Conservation (phyloP, 1,139 yeast species). For the Ogataea hybrid region DNA sequence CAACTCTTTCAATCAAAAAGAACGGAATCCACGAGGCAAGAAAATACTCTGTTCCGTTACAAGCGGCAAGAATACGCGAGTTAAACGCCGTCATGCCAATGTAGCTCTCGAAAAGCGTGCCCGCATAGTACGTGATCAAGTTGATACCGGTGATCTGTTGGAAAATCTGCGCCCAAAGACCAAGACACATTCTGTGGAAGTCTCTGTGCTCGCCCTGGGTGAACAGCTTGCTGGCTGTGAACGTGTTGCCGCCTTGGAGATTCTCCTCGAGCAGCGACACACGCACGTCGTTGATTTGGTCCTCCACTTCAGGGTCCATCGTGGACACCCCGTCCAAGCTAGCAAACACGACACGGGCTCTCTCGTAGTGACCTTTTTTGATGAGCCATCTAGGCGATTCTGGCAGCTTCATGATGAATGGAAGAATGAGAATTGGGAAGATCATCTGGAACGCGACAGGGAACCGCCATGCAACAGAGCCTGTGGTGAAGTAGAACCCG, state of each 20-base stretch:
- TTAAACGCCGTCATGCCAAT: slow-evolving; percentile 70
- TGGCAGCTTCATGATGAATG: slow-evolving; percentile 59
- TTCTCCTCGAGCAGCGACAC: slow-evolving; percentile 59
- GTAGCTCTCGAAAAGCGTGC: slow-evolving; percentile 58
- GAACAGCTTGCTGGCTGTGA: slow-evolving; percentile 35
- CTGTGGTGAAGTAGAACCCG: slow-evolving; percentile 41
- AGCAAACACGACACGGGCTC: slow-evolving; percentile 41
- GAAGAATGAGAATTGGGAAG: slow-evolving; percentile 24
- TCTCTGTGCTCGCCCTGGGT: slow-evolving; percentile 53
- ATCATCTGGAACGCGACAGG: slow-evolving; percentile 43
- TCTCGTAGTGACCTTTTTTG: slow-evolving; percentile 45
- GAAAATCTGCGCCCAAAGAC: slow-evolving; percentile 57
- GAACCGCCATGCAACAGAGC: slow-evolving; percentile 40
- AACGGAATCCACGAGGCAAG: slow-evolving; percentile 50
- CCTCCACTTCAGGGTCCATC: slow-evolving; percentile 44
- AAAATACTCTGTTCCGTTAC: slow-evolving; percentile 58
- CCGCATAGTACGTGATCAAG: slow-evolving; percentile 72
- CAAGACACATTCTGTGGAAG: slow-evolving; percentile 54
- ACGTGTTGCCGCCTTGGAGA: slow-evolving; percentile 54
- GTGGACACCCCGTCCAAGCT: slow-evolving; percentile 34
- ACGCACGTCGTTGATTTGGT: slow-evolving; percentile 55
- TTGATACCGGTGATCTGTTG: slow-evolving; percentile 72
- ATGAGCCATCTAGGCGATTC: slow-evolving; percentile 72
- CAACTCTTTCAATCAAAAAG: slow-evolving; percentile 49
- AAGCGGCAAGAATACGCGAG: slow-evolving; percentile 63